Conservation (phyloP, 2,329 filamentous ascomycete species). For the Pleoardoris graminearum region DNA sequence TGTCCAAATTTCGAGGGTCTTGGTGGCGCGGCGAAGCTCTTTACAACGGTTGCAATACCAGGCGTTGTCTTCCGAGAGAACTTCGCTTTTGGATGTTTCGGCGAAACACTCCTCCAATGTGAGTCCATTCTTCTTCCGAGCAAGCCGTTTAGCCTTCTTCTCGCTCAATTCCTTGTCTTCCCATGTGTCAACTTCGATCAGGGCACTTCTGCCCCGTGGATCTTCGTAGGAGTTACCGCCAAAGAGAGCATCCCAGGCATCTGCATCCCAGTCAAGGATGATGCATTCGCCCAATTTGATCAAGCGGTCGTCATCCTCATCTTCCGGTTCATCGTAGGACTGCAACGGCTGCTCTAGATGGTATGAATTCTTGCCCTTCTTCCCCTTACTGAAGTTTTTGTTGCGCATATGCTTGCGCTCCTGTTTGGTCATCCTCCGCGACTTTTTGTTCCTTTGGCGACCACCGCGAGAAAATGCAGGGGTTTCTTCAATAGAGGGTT, state of each 20-base stretch:
- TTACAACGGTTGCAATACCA: slow-evolving; percentile 99
- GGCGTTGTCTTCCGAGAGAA: slow-evolving; percentile 91
- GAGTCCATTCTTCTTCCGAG: slow-evolving; percentile 74
- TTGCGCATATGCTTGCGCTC: slow-evolving; percentile 37
- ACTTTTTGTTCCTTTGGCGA: slow-evolving; percentile 38
- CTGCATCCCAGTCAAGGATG: slow-evolving; percentile 79
- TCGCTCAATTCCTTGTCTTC: slow-evolving; percentile 63
- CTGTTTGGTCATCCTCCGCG: slow-evolving; percentile 37
- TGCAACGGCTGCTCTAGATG: slow-evolving; percentile 32
- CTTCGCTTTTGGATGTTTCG: slow-evolving; percentile 92
- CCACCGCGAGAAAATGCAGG: slow-evolving; percentile 29
- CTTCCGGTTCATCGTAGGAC: slow-evolving; percentile 37
- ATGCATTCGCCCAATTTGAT: slow-evolving; percentile 83
- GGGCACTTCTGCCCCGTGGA: slow-evolving; percentile 64
- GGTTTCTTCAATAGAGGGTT: slow-evolving; percentile 29
- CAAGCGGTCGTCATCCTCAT: slow-evolving; percentile 61
- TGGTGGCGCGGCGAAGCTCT: slow-evolving; percentile 86
- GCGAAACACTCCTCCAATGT: slow-evolving; percentile 87
- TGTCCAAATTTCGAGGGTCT: slow-evolving; percentile 97
- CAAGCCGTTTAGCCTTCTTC: slow-evolving; percentile 64
- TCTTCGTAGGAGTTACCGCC: slow-evolving; percentile 49
- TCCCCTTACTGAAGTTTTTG: slow-evolving; percentile 40
- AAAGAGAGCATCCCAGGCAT: slow-evolving; percentile 74
- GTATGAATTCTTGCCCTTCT: slow-evolving; percentile 33
- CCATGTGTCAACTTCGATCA: slow-evolving; percentile 60